These are phyloP conservation scores for Ascochyta lentis DNA, from an alignment of 2,329 filamentous ascomycete genomes.

Conservation along the genomic window DNA sequence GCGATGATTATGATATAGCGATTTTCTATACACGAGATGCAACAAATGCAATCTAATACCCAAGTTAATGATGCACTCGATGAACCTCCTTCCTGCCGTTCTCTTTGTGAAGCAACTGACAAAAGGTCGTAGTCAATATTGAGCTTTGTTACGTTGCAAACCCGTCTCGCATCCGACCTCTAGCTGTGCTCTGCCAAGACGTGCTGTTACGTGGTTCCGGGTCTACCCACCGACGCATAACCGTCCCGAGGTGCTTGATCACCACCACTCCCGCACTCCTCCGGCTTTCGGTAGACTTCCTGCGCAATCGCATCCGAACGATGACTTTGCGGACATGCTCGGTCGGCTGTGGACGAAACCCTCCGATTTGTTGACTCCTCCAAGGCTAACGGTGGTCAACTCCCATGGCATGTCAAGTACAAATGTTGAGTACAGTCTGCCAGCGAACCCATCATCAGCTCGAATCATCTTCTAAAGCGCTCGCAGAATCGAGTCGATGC, in stretches of 20 bases:
- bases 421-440: background rate
- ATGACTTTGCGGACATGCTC: background rate
- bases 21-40: conserved; percentile 21
- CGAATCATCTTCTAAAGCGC: background rate
- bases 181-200: background rate
- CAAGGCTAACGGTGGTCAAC: background rate
- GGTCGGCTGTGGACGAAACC: background rate
- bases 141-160: no score
- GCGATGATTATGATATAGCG: conserved; percentile 21
- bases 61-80: conserved; percentile 4
- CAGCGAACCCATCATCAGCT: background rate
- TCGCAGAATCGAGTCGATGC: no score
- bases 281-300: background rate
- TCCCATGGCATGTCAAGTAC: background rate
- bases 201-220: background rate
- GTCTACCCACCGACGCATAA: background rate
- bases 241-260: background rate
- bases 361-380: background rate
- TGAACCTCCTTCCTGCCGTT: background rate
- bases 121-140: background rate
- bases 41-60: conserved; percentile 20
- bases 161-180: background rate
- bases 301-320: background rate
- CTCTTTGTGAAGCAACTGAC: background rate
- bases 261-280: background rate